Evolutionary conservation across 768 basidiomycete species (phyloP), one percentile per base, ranked within the genome.

Genomic region (Wakefieldia striispora): DNA sequence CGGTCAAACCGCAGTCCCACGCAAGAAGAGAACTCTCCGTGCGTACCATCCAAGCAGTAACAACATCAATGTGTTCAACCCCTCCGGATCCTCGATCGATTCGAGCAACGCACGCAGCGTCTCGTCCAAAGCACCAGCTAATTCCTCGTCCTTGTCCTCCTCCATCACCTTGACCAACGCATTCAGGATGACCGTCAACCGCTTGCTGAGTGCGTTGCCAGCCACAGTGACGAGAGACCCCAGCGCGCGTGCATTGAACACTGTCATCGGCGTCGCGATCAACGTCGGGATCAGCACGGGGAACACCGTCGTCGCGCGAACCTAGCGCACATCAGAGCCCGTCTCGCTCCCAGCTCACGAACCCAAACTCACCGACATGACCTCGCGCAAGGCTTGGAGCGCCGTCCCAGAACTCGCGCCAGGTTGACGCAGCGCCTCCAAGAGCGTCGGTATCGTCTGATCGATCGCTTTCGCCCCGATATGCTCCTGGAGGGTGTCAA

Each of bases 341-440:
- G 24, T 6, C 9, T 8, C 9, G 2, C 20, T 17, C 7, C 6
- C 7, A 3, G 6, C 19, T 13, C 17, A 19, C 4, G 14, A 31
- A 13, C 21, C 6, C 4, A 20, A 3, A 42, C 88, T 65, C 68
- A 93, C 92, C 56, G 79, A 84, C 90, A 95, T 95, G 57, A 98
- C 92, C 73, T 98, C 95, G 48, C 79, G 84, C 34, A 98, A 73
- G 0, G 97, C 97, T 62, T 94, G 86, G 31, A 98, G 74, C 11
- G 97, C 95, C 14, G 95, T 97, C 10, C 92, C 94, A n/a, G 95
- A 95, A 17, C 88, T 83, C 59, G 86, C 88, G 5, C 95, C 95
- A 13, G 94, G 92, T 67, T 93, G 89, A 16, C 91, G 85, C 31
- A 98, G 84, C 2, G 95, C 95, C 59, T 94, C 93, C 45, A 99